phyloP scores from a whole-genome alignment of 148 eudicot genomes.

The Arbutus unedo region DNA sequence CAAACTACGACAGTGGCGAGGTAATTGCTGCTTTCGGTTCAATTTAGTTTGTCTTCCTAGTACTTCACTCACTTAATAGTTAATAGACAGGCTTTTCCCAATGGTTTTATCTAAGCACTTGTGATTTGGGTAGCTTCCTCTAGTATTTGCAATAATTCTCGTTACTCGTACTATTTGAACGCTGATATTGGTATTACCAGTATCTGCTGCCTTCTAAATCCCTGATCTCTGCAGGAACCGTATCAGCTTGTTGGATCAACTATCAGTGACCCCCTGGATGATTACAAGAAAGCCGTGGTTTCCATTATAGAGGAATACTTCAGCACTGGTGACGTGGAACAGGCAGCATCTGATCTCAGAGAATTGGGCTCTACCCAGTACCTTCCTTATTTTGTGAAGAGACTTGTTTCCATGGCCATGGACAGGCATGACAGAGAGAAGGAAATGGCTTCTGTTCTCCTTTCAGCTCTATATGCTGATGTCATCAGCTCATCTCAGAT shows the following conservation, averaged over 20 bases:
- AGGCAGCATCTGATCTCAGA: conserved; percentile 76
- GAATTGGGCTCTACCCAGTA: conserved; percentile 81
- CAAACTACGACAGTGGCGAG: conserved; percentile 96
- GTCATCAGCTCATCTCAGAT: conserved; percentile 78
- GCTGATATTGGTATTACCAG: not conserved
- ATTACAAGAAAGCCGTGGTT: conserved; percentile 89
- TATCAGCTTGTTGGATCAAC: conserved; percentile 78
- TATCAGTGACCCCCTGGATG: conserved; percentile 84
- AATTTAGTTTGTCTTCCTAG: conserved; percentile 6
- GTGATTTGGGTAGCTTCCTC: not conserved
- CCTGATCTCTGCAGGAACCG: conserved; percentile 60
- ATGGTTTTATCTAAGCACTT: not conserved
- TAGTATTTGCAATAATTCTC: not conserved
- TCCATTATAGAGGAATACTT: conserved; percentile 90
- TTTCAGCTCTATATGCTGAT: conserved; percentile 85
- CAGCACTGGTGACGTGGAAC: conserved; percentile 70
- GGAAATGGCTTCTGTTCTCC: conserved; percentile 96
- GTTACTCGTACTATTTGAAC: not conserved
- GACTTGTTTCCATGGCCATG: conserved; percentile 91
- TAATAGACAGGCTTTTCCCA: not conserved
- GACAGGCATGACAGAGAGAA: conserved; percentile 97
- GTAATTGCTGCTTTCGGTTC: conserved; percentile 30
- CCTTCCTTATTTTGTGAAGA: conserved; percentile 88
- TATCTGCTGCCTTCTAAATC: not conserved
- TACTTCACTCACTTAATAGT: not conserved